Conservation (phyloP, 1,284 basidiomycete genomes). For the Pseudozyma hubeiensis region DNA sequence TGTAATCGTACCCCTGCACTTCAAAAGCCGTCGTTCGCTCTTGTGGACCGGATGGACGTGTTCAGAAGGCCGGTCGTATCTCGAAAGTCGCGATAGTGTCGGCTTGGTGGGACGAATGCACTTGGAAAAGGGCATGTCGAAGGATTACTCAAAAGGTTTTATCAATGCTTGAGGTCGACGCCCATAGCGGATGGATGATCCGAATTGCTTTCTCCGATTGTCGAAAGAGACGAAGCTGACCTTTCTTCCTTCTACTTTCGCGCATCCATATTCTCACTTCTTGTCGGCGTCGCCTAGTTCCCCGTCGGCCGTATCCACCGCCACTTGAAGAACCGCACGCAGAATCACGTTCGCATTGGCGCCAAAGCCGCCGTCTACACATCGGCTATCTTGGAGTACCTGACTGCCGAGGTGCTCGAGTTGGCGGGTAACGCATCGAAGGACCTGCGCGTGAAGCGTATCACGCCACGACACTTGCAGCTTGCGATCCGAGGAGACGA, state of each 20-base stretch:
- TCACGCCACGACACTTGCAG: slow-evolving; percentile 92
- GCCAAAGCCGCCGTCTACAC: slow-evolving; percentile 92
- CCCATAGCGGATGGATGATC: too few relatives aligned
- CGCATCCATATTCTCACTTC: neutral
- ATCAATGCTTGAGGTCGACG: too few relatives aligned
- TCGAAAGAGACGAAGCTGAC: neutral
- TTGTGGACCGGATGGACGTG: neutral
- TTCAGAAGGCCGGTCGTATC: neutral
- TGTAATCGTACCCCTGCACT: neutral
- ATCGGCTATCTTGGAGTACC: slow-evolving; percentile 89
- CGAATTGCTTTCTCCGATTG: too few relatives aligned
- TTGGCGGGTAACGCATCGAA: slow-evolving; percentile 97
- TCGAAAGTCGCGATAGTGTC: neutral
- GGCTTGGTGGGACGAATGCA: neutral
- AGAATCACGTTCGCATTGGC: slow-evolving; percentile 91
- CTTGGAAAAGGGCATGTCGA: neutral
- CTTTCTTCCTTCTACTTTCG: slow-evolving; percentile 4
- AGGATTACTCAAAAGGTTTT: too few relatives aligned
- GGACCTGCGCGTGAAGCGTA: slow-evolving; percentile 93
- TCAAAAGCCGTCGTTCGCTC: neutral
- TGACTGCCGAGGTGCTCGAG: slow-evolving; percentile 89
- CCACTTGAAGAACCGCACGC: slow-evolving; percentile 91
- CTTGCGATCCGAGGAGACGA: slow-evolving; percentile 96
- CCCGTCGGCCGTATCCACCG: slow-evolving; percentile 94
- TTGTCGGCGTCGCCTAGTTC: slow-evolving; percentile 73